Conservation (phyloP, 768 basidiomycete species). For the Mycena kentingensis region DNA sequence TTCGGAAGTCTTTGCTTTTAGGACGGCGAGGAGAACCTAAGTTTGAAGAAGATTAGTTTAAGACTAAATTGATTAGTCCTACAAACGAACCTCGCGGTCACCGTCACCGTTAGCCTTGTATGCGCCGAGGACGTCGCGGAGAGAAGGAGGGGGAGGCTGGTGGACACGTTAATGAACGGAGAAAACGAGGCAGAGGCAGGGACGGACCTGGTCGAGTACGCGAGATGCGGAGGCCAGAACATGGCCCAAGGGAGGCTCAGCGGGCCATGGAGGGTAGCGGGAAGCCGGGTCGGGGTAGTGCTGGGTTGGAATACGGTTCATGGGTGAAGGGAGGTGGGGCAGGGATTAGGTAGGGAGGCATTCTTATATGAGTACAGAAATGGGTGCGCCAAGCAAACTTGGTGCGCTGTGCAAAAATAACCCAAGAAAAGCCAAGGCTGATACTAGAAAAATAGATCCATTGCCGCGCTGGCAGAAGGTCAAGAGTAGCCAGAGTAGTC, state of each 20-base stretch:
- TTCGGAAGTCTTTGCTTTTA: conserved; percentile 90
- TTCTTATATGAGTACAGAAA: not conserved
- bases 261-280: conserved; percentile 31
- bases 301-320: conserved; percentile 28
- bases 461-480: no score
- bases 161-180: conserved; percentile 19
- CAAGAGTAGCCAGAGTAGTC: no score
- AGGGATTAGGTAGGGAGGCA: not conserved
- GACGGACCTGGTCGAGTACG: conserved; percentile 46
- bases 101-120: conserved; percentile 87
- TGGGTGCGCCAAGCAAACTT: no score
- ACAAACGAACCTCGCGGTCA: conserved; percentile 62
- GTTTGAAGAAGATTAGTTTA: no score
- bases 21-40: conserved; percentile 80
- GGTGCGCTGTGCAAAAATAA: no score
- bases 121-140: conserved; percentile 85
- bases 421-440: no score
- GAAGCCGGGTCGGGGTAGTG: conserved; percentile 27
- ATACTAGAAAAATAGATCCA: no score
- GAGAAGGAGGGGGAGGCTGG: conserved; percentile 74
- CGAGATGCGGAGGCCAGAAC: conserved; percentile 41
- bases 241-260: conserved; percentile 30
- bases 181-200: conserved; percentile 25
- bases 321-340: not conserved
- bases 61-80: no score